A percentile compares a stretch with the other conserved stretches of the same genome.
Evolutionary conservation across 2,329 filamentous ascomycete species (phyloP).

Genomic region (Fusarium decemcellulare): DNA sequence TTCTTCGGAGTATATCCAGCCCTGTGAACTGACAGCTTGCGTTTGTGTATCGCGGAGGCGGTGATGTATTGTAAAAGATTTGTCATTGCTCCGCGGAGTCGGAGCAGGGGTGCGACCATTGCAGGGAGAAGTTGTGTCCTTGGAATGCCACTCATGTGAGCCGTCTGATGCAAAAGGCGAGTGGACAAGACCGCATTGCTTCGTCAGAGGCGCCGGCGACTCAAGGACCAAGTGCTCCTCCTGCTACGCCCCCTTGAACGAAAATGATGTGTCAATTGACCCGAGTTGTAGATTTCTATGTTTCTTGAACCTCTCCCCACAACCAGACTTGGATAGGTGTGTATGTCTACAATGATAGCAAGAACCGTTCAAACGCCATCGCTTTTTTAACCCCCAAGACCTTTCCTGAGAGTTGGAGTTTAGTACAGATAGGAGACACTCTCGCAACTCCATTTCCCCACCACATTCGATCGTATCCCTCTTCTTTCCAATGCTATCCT

Average conservation of each 20-base stretch:
- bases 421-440: conserved; percentile 32
- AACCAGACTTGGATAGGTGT: conserved; percentile 21
- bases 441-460: conserved; percentile 9
- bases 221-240: conserved; percentile 3
- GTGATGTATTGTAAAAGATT: conserved; percentile 4
- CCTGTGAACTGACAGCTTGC: conserved; percentile 4
- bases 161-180: background rate
- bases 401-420: conserved; percentile 34
- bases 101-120: background rate
- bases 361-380: conserved; percentile 49
- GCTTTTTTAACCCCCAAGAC: conserved; percentile 45
- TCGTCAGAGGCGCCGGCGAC: conserved; percentile 3
- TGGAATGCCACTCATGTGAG: conserved; percentile 3
- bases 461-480: conserved; percentile 14
- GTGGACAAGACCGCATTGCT: background rate
- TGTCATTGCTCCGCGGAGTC: conserved; percentile 11
- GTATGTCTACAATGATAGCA: conserved; percentile 31
- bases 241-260: background rate
- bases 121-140: background rate
- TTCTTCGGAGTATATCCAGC: conserved; percentile 8
- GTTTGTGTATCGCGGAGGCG: conserved; percentile 4
- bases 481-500: conserved; percentile 7
- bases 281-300: conserved; percentile 20
- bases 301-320: conserved; percentile 14
- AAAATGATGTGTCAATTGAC: conserved; percentile 31